phyloP scores from a whole-genome alignment of 495 filamentous ascomycete species.

The Xylaria cubensis region DNA sequence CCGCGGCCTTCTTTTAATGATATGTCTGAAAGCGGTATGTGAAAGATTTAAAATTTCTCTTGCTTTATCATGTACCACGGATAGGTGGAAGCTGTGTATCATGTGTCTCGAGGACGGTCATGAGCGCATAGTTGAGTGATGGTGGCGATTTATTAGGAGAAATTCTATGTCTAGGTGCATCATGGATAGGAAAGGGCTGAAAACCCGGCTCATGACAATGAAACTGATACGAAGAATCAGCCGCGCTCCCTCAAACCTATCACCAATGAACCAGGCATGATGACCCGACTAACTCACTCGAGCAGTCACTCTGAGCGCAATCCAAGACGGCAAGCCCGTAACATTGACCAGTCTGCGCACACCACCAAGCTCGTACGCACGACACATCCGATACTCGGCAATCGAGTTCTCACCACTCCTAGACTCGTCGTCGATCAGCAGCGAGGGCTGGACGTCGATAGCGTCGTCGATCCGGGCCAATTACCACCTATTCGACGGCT shows the following conservation, averaged over 20 bases:
- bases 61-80: not conserved
- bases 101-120: not conserved
- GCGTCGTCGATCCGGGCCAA: constrained; percentile 73
- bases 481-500: constrained; percentile 91
- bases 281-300: constrained; percentile 4
- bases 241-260: not conserved
- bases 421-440: constrained; percentile 89
- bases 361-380: constrained; percentile 79
- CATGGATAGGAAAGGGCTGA: no score
- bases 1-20: constrained; percentile 92
- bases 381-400: constrained; percentile 83
- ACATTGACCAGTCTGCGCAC: constrained; percentile 70
- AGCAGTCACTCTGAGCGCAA: constrained; percentile 44
- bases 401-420: constrained; percentile 87
- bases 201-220: no score
- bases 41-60: constrained; percentile 21
- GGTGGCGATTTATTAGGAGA: not conserved
- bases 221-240: not conserved
- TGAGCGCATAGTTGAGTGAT: not conserved
- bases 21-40: constrained; percentile 62
- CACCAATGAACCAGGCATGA: not conserved
- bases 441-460: constrained; percentile 86
- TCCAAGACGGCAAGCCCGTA: constrained; percentile 48
- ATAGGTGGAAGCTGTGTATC: not conserved
- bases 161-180: no score